A percentile compares a stretch with the other conserved stretches of the same genome.
Conservation (phyloP, 768 basidiomycete genomes). For the Podaxis carcinomalis region DNA sequence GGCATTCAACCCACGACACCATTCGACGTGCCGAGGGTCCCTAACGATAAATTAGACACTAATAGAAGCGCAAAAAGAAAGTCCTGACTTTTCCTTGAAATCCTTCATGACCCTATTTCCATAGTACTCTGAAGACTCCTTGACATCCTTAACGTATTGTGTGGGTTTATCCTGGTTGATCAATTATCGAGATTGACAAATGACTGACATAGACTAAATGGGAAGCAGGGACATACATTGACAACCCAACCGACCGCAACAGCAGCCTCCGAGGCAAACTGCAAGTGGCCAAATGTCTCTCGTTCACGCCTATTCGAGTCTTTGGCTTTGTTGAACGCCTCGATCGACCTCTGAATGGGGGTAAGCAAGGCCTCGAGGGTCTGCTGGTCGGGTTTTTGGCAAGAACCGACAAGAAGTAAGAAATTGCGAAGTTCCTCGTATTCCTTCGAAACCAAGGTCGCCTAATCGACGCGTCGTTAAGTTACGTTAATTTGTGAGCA, state of each 20-base stretch:
- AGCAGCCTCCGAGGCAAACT: conserved; percentile 77
- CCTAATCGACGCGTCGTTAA: conserved; percentile 36
- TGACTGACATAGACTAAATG: background rate
- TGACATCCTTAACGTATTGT: conserved; percentile 74
- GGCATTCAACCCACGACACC: conserved; percentile 70
- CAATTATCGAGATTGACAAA: background rate
- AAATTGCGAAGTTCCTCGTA: conserved; percentile 66
- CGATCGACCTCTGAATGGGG: conserved; percentile 69
- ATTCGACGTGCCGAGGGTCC: conserved; percentile 82
- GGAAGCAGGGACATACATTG: conserved; percentile 46
- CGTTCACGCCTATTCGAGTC: conserved; percentile 76
- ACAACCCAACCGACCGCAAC: conserved; percentile 86
- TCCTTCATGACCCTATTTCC: conserved; percentile 88
- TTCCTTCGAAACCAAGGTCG: conserved; percentile 59
- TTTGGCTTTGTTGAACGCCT: conserved; percentile 74
- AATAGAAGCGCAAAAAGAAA: background rate
- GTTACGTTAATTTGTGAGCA: conserved; percentile 1
- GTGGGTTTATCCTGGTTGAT: conserved; percentile 68
- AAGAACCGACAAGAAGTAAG: conserved; percentile 61
- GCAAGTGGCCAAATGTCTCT: conserved; percentile 81
- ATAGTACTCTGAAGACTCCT: conserved; percentile 85
- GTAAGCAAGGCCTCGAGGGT: conserved; percentile 53
- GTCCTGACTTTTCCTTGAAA: conserved; percentile 82
- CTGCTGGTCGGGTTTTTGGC: conserved; percentile 74
- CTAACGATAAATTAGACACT: conserved; percentile 33